These are phyloP conservation scores for Carex arenaria DNA, from an alignment of 202 grass and related monocot genomes.

Conservation along the genomic window DNA sequence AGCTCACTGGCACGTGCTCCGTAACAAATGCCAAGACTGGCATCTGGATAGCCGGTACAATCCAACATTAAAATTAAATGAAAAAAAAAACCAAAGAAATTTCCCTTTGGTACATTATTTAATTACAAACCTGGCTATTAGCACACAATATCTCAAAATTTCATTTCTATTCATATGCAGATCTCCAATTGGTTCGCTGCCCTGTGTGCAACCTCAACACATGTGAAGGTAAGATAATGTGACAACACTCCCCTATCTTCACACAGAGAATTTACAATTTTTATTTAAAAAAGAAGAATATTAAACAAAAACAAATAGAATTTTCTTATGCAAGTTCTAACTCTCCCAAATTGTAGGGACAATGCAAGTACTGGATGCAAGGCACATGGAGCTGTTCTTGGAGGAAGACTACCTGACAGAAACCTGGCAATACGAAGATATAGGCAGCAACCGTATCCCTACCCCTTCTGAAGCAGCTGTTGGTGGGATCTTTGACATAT, in stretches of 20 bases:
- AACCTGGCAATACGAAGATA: conserved; percentile 63
- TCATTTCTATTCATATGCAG: conserved; percentile 37
- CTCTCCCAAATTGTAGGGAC: conserved; percentile 49
- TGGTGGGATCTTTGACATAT: conserved; percentile 62
- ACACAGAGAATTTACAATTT: background rate
- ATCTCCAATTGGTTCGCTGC: conserved; percentile 74
- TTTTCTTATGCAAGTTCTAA: background rate
- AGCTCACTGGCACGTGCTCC: conserved; percentile 49
- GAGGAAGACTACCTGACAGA: conserved; percentile 54
- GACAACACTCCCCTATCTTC: background rate
- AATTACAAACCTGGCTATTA: background rate
- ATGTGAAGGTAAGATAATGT: conserved; percentile 48
- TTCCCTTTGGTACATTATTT: background rate
- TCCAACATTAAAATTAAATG: background rate
- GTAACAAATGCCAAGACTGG: conserved; percentile 48
- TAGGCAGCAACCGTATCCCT: conserved; percentile 50
- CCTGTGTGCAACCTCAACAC: conserved; percentile 54
- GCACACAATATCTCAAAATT: background rate
- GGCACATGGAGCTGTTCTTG: conserved; percentile 78
- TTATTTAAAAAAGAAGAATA: background rate
- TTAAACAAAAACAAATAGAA: background rate
- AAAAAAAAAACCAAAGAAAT: background rate
- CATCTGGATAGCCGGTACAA: conserved; percentile 88
- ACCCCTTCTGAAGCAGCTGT: conserved; percentile 26
- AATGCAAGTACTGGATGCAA: conserved; percentile 77